These are phyloP conservation scores for Chalciporus chontae DNA, from an alignment of 768 basidiomycete genomes.

Conservation along the genomic window DNA sequence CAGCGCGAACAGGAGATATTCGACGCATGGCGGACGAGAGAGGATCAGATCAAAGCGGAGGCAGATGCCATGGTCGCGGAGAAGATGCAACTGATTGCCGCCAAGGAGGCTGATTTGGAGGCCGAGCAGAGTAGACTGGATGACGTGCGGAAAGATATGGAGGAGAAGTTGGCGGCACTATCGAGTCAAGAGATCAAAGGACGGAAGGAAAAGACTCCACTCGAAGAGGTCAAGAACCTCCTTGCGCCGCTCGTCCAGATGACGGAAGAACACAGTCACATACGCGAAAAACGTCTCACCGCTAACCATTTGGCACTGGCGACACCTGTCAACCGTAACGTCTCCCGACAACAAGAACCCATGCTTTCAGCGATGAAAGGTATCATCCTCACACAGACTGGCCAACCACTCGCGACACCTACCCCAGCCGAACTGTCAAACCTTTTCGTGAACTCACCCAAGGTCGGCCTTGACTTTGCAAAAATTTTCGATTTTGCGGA, in stretches of 20 bases:
- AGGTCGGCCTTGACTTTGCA: slow-evolving; percentile 69
- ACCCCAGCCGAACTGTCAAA: slow-evolving; percentile 61
- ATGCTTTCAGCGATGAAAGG: slow-evolving; percentile 66
- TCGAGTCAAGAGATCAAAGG: slow-evolving; percentile 39
- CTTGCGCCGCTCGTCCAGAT: slow-evolving; percentile 48
- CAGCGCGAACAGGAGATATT: slow-evolving; percentile 60
- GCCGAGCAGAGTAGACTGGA: slow-evolving; percentile 49
- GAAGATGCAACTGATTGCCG: slow-evolving; percentile 45
- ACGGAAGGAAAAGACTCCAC: slow-evolving; percentile 52
- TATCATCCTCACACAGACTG: slow-evolving; percentile 75
- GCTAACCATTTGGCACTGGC: slow-evolving; percentile 30
- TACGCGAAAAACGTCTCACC: slow-evolving; percentile 17
- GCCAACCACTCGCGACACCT: slow-evolving; percentile 71
- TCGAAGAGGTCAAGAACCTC: slow-evolving; percentile 76
- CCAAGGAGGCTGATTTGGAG: slow-evolving; percentile 51
- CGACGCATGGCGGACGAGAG: slow-evolving; percentile 54
- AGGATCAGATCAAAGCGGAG: slow-evolving; percentile 49
- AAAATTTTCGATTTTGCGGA: slow-evolving; percentile 67
- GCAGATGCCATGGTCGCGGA: slow-evolving; percentile 39
- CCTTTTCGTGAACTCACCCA: slow-evolving; percentile 67
- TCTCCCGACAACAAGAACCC: slow-evolving; percentile 29
- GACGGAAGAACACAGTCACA: slow-evolving; percentile 26
- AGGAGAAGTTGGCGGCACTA: slow-evolving; percentile 43
- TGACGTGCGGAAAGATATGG: slow-evolving; percentile 45
- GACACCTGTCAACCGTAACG: slow-evolving; percentile 49